Evolutionary conservation across 345 rosid species (phyloP).

Genomic region (Arabidopsis thaliana): DNA sequence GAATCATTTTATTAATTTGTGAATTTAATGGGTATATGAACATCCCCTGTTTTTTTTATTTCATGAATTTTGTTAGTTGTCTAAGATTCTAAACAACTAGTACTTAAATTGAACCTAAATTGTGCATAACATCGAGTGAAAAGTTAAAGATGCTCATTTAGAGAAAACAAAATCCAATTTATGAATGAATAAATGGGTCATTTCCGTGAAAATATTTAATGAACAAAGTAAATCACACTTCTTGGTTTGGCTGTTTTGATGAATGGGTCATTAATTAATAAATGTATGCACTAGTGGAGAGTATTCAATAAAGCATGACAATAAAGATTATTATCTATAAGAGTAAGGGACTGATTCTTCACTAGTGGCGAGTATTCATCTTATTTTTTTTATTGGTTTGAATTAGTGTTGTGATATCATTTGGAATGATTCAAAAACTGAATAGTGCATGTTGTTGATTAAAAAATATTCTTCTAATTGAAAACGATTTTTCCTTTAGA

Average conservation of each 20-base stretch:
- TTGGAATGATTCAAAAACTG: background rate
- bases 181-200: background rate
- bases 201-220: background rate
- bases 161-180: background rate
- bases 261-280: background rate
- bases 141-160: background rate
- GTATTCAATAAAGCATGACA: background rate
- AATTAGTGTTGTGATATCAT: too few species aligned
- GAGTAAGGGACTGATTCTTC: too few species aligned
- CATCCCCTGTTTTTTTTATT: background rate
- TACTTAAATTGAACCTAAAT: background rate
- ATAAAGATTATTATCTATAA: background rate
- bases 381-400: too few species aligned
- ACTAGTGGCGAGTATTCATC: background rate
- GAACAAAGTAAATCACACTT: background rate
- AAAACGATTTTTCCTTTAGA: conserved; percentile 41
- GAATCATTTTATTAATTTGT: background rate
- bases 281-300: background rate
- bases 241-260: background rate
- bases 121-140: background rate
- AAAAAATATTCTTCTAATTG: background rate
- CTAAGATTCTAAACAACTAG: background rate
- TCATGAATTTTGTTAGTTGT: background rate
- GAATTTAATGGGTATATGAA: background rate
- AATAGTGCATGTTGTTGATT: background rate